Evolutionary conservation across 371 early-diverging fungal species (phyloP).

Genomic region (Actinomortierella wolfii): DNA sequence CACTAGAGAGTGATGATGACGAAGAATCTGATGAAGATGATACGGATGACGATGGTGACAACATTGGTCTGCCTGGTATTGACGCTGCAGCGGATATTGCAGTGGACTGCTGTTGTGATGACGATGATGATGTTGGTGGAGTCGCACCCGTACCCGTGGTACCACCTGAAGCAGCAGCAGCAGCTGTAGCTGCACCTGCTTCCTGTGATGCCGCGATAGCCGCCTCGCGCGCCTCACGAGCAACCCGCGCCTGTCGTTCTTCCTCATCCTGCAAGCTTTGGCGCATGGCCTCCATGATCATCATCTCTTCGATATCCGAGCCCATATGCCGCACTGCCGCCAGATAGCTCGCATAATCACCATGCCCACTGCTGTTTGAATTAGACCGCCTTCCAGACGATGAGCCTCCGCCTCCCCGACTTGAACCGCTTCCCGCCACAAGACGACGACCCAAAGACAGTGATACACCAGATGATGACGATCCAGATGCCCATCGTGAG

Average conservation of each 20-base stretch:
- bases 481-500: conserved; percentile 50
- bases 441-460: conserved; percentile 51
- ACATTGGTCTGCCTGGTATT: not conserved
- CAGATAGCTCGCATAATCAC: conserved; percentile 63
- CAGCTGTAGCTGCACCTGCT: conserved; percentile 14
- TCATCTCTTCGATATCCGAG: conserved; percentile 86
- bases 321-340: conserved; percentile 73
- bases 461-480: conserved; percentile 48
- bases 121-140: not conserved
- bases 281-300: conserved; percentile 92
- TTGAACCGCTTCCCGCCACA: conserved; percentile 27
- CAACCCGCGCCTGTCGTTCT: conserved; percentile 37
- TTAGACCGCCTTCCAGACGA: conserved; percentile 7
- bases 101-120: conserved; percentile 1
- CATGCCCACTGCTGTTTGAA: too few relatives aligned
- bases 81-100: not conserved
- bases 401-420: conserved; percentile 26
- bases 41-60: too few relatives aligned
- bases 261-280: conserved; percentile 72
- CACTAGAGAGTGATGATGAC: too few relatives aligned
- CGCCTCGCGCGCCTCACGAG: too few relatives aligned
- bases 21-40: too few relatives aligned
- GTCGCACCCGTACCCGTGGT: not conserved
- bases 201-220: too few relatives aligned
- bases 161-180: conserved; percentile 2